Evolutionary conservation across 2,329 filamentous ascomycete genomes (phyloP), one percentile per base, ranked within the genome.

Genomic region (Colletotrichum musicola): DNA sequence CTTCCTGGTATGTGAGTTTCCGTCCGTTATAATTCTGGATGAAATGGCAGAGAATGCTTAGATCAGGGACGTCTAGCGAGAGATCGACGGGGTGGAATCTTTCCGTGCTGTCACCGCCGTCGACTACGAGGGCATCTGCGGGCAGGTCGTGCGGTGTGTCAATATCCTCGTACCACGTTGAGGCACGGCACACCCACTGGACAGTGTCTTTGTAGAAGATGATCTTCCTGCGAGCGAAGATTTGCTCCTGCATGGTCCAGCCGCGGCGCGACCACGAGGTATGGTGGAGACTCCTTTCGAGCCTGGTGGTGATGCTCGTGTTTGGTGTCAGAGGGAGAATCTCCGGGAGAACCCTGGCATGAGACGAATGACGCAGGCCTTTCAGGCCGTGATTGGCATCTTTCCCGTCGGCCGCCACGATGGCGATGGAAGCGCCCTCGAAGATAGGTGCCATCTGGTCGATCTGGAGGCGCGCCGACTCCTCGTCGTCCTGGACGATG

Each of bases 401-500:
- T 14, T 42, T 13, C 14, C 40, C 40, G 40, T 42, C 40, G 40
- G 40, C 13, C 40, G 40, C 40, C 16, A 42, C 40, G 6, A 42
- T 42, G 14, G 40, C 16, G 16, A 42, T 14, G 40, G 16, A 14
- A 42, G 40, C 40, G 40, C 13, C 40, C 40, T 42, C 40, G 13
- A 42, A 42, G 2, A 42, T 42, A 14, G 40, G 5, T 42, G 40
- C 40, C 40, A 42, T 42, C 13, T 42, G 40, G 13, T 42, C 16
- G 14, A 42, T 42, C 13, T 42, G 40, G 16, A n/a, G 40, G 5
- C 16, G 40, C 40, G 16, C 30, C 9, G 30, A n/a, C 40, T 60
- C 47, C 14, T 42, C 51, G 47, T 69, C 62, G 42, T 73, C 72
- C 61, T 73, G 72, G 14, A 69, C 5, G n/a, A 71, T 71, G 63